Percentiles rank a stretch among this genome's conserved stretches.
phyloP scores from a whole-genome alignment of 257 asterid species.

The Solanum arcanum region DNA sequence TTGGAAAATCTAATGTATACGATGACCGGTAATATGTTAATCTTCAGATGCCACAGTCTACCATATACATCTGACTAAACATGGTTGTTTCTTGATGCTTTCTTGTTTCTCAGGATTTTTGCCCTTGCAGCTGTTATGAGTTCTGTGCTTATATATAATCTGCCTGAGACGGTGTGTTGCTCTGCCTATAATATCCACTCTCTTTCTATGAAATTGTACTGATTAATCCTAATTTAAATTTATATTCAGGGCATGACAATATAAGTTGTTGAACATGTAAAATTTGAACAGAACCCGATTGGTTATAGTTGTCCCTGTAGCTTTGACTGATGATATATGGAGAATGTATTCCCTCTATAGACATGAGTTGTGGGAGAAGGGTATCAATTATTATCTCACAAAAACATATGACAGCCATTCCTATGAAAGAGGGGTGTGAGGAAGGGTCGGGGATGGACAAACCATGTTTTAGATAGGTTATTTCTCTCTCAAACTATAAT shows the following conservation, averaged over 20 bases:
- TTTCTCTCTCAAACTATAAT: neutral
- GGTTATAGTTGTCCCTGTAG: neutral
- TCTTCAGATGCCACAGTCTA: neutral
- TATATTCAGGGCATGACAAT: neutral
- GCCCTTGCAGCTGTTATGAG: constrained; percentile 97
- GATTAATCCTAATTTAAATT: neutral
- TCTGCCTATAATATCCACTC: constrained; percentile 12
- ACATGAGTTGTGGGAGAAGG: neutral
- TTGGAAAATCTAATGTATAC: constrained; percentile 97
- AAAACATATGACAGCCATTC: neutral
- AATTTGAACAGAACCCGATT: neutral
- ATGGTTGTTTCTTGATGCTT: neutral
- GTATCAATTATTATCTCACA: neutral
- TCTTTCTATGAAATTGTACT: neutral
- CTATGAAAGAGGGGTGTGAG: neutral
- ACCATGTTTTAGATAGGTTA: neutral
- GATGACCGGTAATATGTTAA: constrained; percentile 66
- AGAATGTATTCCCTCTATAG: neutral
- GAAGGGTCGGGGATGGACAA: neutral
- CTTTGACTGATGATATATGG: neutral
- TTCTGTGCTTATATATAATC: constrained; percentile 91
- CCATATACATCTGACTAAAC: neutral
- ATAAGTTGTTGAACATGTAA: neutral
- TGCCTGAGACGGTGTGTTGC: constrained; percentile 89
- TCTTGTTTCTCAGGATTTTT: constrained; percentile 58